Conservation (phyloP, 768 basidiomycete genomes). For the Mycena indigotica region DNA sequence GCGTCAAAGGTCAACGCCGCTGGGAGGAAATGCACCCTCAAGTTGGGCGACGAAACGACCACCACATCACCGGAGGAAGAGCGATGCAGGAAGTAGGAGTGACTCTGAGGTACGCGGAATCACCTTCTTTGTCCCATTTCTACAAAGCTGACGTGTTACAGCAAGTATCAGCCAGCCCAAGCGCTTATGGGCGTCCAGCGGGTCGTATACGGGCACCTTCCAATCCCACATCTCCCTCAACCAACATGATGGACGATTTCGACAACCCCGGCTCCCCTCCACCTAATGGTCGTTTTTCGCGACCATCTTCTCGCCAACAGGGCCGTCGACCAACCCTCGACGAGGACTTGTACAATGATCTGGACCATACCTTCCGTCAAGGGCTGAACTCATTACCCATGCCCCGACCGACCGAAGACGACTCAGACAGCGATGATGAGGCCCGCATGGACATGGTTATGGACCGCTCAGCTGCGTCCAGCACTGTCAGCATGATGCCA, state of each 20-base stretch:
- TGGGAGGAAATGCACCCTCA: conserved; percentile 62
- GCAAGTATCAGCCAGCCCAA: conserved; percentile 45
- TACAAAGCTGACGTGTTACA: conserved; percentile 16
- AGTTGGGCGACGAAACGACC: conserved; percentile 67
- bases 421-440: conserved; percentile 57
- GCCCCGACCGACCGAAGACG: conserved; percentile 49
- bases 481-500: conserved; percentile 68
- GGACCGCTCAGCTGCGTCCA: conserved; percentile 54
- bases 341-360: conserved; percentile 32
- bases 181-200: conserved; percentile 44
- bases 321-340: conserved; percentile 25
- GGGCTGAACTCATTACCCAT: conserved; percentile 55
- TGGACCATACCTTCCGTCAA: conserved; percentile 43
- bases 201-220: conserved; percentile 68
- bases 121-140: conserved; percentile 4
- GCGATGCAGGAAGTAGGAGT: conserved; percentile 73
- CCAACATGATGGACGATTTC: conserved; percentile 23
- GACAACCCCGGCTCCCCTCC: conserved; percentile 43
- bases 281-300: conserved; percentile 42
- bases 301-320: conserved; percentile 63
- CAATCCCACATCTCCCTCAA: conserved; percentile 63
- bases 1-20: conserved; percentile 71
- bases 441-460: conserved; percentile 57
- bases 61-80: conserved; percentile 69
- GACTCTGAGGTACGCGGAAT: conserved; percentile 68